Base-by-base conservation (phyloP, 352 stramenopile species). In the Phytophthora pini region DNA sequence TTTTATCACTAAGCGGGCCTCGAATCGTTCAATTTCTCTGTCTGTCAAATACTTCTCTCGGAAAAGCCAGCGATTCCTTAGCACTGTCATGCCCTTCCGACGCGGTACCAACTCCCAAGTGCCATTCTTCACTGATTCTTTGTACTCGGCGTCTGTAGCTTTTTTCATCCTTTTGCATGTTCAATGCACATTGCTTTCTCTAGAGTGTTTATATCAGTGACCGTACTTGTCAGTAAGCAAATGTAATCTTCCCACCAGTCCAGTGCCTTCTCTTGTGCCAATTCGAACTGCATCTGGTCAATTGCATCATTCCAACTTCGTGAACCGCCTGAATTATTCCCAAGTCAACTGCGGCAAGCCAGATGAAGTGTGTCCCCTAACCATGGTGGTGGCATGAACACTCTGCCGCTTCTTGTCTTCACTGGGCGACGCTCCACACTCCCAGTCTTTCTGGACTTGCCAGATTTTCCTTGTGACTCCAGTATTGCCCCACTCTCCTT, bases 221-320 rank as follows among this genome's bases (percentile, higher is more conserved):
- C 4, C 0, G 34, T 20, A 44, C 36, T 48, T 27, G 34, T 51
- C 4, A 24, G n/a, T 6, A 62, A 34, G 31, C 44, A 63, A 7
- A 24, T 50, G 32, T 41, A 56, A 24, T 63, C 56, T 24, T 63
- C 13, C 56, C 57, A 65, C 40, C 47, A 53, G n/a, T 55, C 31
- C 7, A 58, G 15, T 15, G 40, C 39, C 29, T 52, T 52, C 20
- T 58, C 47, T 15, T 57, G 46, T 41, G 55, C 34, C 3, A 54
- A 55, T 10, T 40, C 55, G 39, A 32, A 29, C 9, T 49, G 44
- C 13, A 65, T 40, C 50, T 57, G 39, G 27, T 45, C 34, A 36
- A 15, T 43, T 48, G 52, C 52, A 2, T 45, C 45, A 20, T 38
- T 31, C 52, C 52, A 50, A 36, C 44, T 36, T n/a, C 4, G 20